Evolutionary conservation across 768 basidiomycete genomes (phyloP), one percentile per base, ranked within the genome.

Genomic region (Naganishia randhawae): DNA sequence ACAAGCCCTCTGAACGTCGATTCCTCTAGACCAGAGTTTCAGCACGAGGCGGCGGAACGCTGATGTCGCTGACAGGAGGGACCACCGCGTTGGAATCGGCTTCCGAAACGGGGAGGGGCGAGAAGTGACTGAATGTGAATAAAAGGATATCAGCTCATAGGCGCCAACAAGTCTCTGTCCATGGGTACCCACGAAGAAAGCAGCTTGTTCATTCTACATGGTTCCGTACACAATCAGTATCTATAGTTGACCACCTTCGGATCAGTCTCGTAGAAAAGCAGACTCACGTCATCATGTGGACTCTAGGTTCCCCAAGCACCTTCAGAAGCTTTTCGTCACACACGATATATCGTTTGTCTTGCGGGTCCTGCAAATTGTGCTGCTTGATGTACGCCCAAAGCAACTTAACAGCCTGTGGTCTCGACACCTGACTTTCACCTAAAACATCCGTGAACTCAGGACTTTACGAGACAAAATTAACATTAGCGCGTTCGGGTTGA

Each of bases 331-430:
- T 82, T 19, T 84, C 82, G 78, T 97, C 92, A 75, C 92, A 94
- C 1, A 92, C 71, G 70, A 97, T 96, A 78, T 90, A 91, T 65
- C 86, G 86, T 80, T 84, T 89, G 80, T 95, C 90, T 1, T 76
- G 78, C 6, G 91, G 91, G 76, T 97, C 93, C 81, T 97, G 92
- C 51, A 94, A 82, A 32, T 86, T 83, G 67, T 91, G 85, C 16
- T 76, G 83, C 77, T 90, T 93, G 78, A 96, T 93, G 78, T 95
- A 88, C 14, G 85, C 86, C 93, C 93, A 96, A 13, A 96, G 81
- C 66, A 86, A 86, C 78, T 95, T 95, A 53, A 96, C 93, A 48
- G 90, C 89, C 76, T 93, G 91, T 5, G 91, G 91, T 31, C 93
- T 86, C 48, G 92, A 90, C 54, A 93, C 80, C 73, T 84, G 85